These are phyloP conservation scores for Ephemerocybe angulata DNA, from an alignment of 768 basidiomycete genomes.

Conservation along the genomic window DNA sequence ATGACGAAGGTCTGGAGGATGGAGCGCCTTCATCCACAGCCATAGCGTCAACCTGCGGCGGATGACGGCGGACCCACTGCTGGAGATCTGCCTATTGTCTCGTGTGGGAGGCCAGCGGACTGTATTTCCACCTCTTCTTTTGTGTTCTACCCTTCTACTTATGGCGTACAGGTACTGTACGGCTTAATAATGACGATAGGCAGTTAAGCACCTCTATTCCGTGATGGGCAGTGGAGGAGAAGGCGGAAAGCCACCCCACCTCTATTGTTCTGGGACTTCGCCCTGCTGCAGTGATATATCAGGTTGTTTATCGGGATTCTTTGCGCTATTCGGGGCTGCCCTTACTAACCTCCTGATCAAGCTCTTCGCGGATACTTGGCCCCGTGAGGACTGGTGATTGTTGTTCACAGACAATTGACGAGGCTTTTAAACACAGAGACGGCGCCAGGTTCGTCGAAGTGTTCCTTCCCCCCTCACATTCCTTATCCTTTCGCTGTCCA, in stretches of 20 bases:
- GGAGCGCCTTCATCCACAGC: too few species aligned
- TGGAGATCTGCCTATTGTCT: background rate
- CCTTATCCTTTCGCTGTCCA: background rate
- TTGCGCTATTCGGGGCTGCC: background rate
- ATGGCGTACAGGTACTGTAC: background rate
- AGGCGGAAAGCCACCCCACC: too few species aligned
- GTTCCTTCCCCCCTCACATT: background rate
- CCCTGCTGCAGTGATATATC: background rate
- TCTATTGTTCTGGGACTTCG: background rate
- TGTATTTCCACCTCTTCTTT: background rate
- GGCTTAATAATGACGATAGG: too few species aligned
- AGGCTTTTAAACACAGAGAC: conserved; percentile 2
- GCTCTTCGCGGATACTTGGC: background rate
- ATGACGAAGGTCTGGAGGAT: too few species aligned
- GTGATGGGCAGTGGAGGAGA: too few species aligned
- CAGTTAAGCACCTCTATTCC: too few species aligned
- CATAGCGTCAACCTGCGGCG: too few species aligned
- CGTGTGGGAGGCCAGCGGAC: background rate
- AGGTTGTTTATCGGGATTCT: background rate
- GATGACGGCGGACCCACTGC: too few species aligned
- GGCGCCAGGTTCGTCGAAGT: background rate
- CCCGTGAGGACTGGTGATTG: background rate
- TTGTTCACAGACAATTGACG: conserved; percentile 7
- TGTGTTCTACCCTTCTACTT: background rate
- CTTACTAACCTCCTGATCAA: background rate